Evolutionary conservation across 2,329 filamentous ascomycete species (phyloP), one percentile per base, ranked within the genome.

Genomic region (Diaporthe humulicola): DNA sequence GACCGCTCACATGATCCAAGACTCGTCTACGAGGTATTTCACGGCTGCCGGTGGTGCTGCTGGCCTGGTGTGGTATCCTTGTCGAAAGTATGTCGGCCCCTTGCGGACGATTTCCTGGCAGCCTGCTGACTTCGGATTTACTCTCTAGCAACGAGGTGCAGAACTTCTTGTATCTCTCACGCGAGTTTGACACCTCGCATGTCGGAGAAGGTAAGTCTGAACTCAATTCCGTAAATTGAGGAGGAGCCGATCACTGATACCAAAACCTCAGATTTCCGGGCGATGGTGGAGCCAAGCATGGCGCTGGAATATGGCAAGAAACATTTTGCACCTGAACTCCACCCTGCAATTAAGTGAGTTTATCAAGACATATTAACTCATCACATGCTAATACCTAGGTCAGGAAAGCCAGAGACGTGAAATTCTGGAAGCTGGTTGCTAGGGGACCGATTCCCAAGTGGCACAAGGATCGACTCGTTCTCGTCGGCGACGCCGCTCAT

Each of bases 91-190:
- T 6, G 69, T 30, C 3, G 4, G 8, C 22, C 8, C 28, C 4
- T 10, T 28, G 22, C 7, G 0, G 14, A 45, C 14, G 10, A 19
- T 3, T 19, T 0, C 10, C 30, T 22, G 22, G 12, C 22, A 60
- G 6, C 8, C 17, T 60, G 9, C 69, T 71, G 30, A 71, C 30
- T 22, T n/a, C 15, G 2, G 1, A 8, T 38, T 14, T 25, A 9
- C 17, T 40, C 40, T 30, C 14, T 25, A 71, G 69, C n/a, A 60
- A 71, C 6, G 69, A 71, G 54, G 28, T 71, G 30, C 69, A 71
- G 69, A 71, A 71, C 30, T 60, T 71, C 56, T 17, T 71, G 30
- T 71, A 71, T 17, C 69, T 71, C 28, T 71, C 69, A 7, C 40
- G 69, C 1, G 69, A 71, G 10, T 71, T 71, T n/a, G 69, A 71